These are phyloP conservation scores for Ajuga chamaepitys DNA, from an alignment of 257 asterid species.

Conservation along the genomic window DNA sequence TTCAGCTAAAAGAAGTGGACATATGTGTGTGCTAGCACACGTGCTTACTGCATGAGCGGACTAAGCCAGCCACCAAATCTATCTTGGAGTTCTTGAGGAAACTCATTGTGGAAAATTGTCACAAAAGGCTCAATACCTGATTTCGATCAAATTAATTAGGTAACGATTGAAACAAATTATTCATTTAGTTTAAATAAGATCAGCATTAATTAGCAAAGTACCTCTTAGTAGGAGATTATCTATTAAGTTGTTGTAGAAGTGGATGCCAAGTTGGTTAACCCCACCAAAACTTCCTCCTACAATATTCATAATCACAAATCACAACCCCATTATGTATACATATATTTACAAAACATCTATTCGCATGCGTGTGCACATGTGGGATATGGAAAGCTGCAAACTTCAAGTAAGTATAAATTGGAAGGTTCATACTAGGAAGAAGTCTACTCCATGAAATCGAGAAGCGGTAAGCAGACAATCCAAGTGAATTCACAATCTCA, in stretches of 20 bases:
- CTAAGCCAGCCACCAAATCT: slow-evolving; percentile 68
- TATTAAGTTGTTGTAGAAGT: slow-evolving; percentile 43
- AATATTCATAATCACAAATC: no score
- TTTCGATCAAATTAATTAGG: not conserved
- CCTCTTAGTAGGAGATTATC: slow-evolving; percentile 52
- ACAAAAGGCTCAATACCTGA: slow-evolving; percentile 72
- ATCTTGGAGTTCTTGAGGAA: slow-evolving; percentile 70
- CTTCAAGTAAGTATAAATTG: not conserved
- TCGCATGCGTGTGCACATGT: no score
- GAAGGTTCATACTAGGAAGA: slow-evolving; percentile 54
- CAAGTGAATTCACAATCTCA: slow-evolving; percentile 51
- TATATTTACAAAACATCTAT: not conserved
- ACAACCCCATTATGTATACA: not conserved
- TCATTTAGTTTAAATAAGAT: not conserved
- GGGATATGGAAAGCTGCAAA: no score
- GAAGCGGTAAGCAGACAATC: slow-evolving; percentile 59
- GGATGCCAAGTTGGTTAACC: slow-evolving; percentile 43
- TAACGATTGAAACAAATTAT: not conserved
- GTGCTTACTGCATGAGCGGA: slow-evolving; percentile 73
- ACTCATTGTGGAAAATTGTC: slow-evolving; percentile 63
- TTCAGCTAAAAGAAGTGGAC: not conserved
- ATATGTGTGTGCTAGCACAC: slow-evolving; percentile 13
- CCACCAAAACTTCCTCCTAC: slow-evolving; percentile 59
- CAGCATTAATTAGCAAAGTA: slow-evolving; percentile 2
- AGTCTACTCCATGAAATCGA: slow-evolving; percentile 88